phyloP scores from a whole-genome alignment of 441 rosid species.

The Populus tomentosa region DNA sequence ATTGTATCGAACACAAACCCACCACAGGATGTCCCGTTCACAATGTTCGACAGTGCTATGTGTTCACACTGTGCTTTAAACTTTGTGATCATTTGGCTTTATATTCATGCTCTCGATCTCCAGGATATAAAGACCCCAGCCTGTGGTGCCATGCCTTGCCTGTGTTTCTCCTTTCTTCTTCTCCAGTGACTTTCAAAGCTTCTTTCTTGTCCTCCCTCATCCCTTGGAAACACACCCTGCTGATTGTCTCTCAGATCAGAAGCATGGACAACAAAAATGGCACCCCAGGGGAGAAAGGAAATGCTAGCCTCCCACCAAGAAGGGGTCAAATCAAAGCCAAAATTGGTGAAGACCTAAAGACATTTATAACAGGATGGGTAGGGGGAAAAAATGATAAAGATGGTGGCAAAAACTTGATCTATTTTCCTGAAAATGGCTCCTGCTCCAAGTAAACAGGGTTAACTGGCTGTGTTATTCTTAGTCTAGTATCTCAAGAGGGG shows the following conservation, averaged over 20 bases:
- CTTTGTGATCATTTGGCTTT: not conserved
- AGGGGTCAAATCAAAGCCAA: conserved; percentile 20
- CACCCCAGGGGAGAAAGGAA: conserved; percentile 5
- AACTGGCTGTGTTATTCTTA: too few species aligned
- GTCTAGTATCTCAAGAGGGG: too few species aligned
- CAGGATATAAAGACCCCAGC: not conserved
- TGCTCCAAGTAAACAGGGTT: not conserved
- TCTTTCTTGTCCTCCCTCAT: not conserved
- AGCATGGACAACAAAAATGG: conserved; percentile 10
- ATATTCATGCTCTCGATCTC: not conserved
- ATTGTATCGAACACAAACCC: not conserved
- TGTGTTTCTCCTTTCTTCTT: too few species aligned
- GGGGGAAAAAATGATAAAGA: not conserved
- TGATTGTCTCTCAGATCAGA: not conserved
- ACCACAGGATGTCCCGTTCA: not conserved
- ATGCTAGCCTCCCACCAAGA: conserved; percentile 12
- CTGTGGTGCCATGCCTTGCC: not conserved
- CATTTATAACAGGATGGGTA: not conserved
- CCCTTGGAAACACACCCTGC: not conserved
- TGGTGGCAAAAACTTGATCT: not conserved
- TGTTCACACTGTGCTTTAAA: not conserved
- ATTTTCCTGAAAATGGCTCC: not conserved
- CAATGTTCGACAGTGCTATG: not conserved
- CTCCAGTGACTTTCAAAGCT: not conserved
- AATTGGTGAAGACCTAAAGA: conserved; percentile 2